phyloP scores from a whole-genome alignment of 805 yeast genomes.

The Zygotorulaspora chibaensis region DNA sequence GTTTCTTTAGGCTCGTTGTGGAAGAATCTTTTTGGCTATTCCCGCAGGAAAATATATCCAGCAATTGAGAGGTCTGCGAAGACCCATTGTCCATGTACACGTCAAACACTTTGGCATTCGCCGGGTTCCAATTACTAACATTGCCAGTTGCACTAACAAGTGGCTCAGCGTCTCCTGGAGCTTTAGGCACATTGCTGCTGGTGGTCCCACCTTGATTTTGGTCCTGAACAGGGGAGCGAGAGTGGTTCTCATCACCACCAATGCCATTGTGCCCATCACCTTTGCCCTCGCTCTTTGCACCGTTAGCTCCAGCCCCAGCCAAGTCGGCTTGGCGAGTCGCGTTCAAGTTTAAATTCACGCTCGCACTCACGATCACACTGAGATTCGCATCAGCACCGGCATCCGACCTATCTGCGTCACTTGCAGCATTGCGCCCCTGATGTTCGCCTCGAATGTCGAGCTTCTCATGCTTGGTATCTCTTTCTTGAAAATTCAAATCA shows the following conservation, averaged over 20 bases:
- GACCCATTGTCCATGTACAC: constrained; percentile 23
- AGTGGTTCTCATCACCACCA: background rate
- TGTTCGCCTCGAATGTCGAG: background rate
- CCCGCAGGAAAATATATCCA: constrained; percentile 25
- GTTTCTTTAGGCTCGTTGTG: background rate
- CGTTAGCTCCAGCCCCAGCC: background rate
- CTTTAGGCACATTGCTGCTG: background rate
- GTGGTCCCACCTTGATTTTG: background rate
- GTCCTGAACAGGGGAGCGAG: too few relatives aligned
- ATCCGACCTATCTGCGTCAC: background rate
- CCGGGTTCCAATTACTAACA: constrained; percentile 18
- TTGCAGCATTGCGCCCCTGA: background rate
- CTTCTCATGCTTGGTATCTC: background rate
- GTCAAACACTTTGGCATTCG: constrained; percentile 26
- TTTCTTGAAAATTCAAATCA: background rate
- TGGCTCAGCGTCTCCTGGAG: background rate
- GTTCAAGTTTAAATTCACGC: too few relatives aligned
- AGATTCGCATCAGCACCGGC: too few relatives aligned
- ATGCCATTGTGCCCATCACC: background rate
- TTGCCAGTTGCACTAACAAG: too few relatives aligned
- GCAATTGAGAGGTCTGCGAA: constrained; percentile 16
- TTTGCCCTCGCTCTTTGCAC: background rate
- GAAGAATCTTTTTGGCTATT: background rate
- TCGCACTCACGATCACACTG: too few relatives aligned
- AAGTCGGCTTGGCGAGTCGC: too few relatives aligned